Evolutionary conservation across 129 eudicot genomes (phyloP).

Genomic region (Erigeron canadensis): DNA sequence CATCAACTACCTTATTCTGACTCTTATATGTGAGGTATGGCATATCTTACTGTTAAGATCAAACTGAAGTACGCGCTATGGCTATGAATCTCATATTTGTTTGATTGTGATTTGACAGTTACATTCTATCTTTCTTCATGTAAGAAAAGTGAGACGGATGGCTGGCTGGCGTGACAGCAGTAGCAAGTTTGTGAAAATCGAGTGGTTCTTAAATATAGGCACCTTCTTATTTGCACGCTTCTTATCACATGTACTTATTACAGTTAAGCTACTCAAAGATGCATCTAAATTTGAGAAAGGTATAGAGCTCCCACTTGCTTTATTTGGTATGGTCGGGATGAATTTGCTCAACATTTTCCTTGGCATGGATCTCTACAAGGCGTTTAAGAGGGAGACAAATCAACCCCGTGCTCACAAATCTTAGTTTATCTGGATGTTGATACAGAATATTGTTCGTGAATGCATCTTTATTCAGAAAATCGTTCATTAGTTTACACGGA

Average conservation of each 20-base stretch:
- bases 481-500: not conserved
- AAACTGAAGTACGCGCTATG: not conserved
- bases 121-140: constrained; percentile 86
- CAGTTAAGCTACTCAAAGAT: constrained; percentile 66
- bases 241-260: constrained; percentile 67
- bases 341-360: constrained; percentile 68
- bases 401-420: constrained; percentile 17
- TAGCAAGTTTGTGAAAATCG: constrained; percentile 65
- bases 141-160: constrained; percentile 84
- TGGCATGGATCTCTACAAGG: constrained; percentile 70
- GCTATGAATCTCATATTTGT: constrained; percentile 7
- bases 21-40: constrained; percentile 87
- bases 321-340: constrained; percentile 90
- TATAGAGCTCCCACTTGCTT: constrained; percentile 80
- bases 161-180: constrained; percentile 73
- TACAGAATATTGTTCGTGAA: not conserved
- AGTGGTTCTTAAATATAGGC: constrained; percentile 71
- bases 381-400: constrained; percentile 53
- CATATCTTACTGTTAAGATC: not conserved
- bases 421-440: not conserved
- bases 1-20: constrained; percentile 93
- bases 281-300: constrained; percentile 84
- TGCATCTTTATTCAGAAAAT: not conserved
- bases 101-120: constrained; percentile 43
- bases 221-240: constrained; percentile 64